Base-by-base conservation (phyloP, 768 basidiomycete species). In the Mycena rosella region DNA sequence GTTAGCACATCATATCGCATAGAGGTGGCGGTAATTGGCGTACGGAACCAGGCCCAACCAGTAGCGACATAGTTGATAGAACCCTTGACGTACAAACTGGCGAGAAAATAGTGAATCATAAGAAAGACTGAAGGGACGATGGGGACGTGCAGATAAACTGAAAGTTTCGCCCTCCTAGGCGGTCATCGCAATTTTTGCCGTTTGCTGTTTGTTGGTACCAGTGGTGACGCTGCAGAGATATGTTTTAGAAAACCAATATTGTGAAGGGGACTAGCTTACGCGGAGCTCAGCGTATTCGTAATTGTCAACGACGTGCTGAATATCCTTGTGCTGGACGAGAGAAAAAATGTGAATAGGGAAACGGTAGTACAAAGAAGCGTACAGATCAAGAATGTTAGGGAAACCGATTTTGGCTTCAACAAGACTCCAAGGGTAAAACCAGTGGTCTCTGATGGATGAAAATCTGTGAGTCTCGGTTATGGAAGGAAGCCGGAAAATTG, bases 121-220 rank as follows among this genome's bases (percentile, higher is more conserved):
- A n/a, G 4, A 14, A 45, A 22, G 6, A 8, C 13, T 20, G 44
- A n/a, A 45, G 13, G n/a, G 20, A 45, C 6, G n/a, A n/a, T n/a
- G n/a, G n/a, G 22, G 44, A 45, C 44, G 5, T 22, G 22, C 44
- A 36, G 30, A 17, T 18, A 56, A 34, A n/a, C 20, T 34, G 54
- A 32, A 56, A 56, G 30, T 36, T 17, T 56, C 34, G 4, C 54
- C 54, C 27, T 56, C 54, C 24, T 56, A 38, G 54, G 54, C 32
- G 6, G 32, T 26, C 54, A 56, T 56, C 15, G 32, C 34, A 40
- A 56, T 36, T 8, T 32, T 36, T 17, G 54, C 5, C 20, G 54
- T 56, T 45, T 45, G n/a, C 54, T 56, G 54, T 38, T 56, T 32
- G 54, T 56, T 40, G 38, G 6, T 38, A 24, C 38, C 20, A 32